Evolutionary conservation across 2,329 filamentous ascomycete genomes (phyloP).

Genomic region (Diaporthe amygdali): DNA sequence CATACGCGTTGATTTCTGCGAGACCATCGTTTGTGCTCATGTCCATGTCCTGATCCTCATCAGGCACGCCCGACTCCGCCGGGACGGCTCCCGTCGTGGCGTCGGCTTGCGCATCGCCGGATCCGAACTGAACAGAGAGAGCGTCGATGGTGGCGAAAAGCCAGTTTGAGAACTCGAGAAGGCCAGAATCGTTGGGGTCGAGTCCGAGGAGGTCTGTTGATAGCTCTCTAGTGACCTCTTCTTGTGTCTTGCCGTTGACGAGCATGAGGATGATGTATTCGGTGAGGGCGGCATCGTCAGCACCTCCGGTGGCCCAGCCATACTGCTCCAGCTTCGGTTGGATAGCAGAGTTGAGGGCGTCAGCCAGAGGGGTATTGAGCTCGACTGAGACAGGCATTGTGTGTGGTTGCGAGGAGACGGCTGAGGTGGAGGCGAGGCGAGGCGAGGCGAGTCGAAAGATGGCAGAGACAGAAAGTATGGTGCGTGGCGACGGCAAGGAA

Average conservation of each 20-base stretch:
- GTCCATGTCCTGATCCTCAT: constrained; percentile 67
- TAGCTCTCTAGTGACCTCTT: constrained; percentile 87
- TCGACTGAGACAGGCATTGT: constrained; percentile 80
- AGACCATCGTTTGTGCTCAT: constrained; percentile 64
- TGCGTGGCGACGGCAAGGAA: not conserved
- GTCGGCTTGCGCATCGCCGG: constrained; percentile 42
- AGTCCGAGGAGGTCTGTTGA: constrained; percentile 86
- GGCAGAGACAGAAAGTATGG: not conserved
- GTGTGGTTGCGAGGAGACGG: not conserved
- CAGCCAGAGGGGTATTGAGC: constrained; percentile 81
- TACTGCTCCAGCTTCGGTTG: constrained; percentile 92
- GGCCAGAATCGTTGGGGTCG: constrained; percentile 80
- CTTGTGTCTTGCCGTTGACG: constrained; percentile 90
- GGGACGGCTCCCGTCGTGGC: constrained; percentile 38
- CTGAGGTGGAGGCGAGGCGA: not conserved
- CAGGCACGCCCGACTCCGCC: constrained; percentile 35
- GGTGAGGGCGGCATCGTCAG: constrained; percentile 80
- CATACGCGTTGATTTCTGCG: constrained; percentile 64
- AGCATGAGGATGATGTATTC: constrained; percentile 99
- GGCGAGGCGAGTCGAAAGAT: not conserved
- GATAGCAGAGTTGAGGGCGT: constrained; percentile 81
- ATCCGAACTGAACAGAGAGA: constrained; percentile 68
- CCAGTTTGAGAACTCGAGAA: constrained; percentile 86
- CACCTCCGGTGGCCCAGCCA: constrained; percentile 84
- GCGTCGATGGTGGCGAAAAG: constrained; percentile 85